Evolutionary conservation across 2,329 filamentous ascomycete genomes (phyloP), one percentile per base, ranked within the genome.

Genomic region (Arachnopeziza araneosa): DNA sequence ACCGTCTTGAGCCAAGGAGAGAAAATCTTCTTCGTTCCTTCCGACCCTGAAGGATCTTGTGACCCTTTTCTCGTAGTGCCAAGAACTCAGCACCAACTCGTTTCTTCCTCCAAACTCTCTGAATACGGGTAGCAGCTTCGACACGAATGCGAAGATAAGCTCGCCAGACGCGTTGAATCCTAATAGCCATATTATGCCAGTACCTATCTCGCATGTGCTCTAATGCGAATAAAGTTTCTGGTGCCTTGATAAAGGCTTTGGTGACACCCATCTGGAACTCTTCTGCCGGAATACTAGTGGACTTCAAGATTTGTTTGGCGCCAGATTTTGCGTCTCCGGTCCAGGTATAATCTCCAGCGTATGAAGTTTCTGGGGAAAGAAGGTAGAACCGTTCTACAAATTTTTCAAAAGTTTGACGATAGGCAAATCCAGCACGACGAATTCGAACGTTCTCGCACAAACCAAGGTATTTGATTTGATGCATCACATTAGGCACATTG

Each of bases 371-470:
- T 1, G 93, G 92, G 3, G 95, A 98, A 49, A 99, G 79, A 12
- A 98, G 81, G 76, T 96, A 98, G 79, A 98, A 99, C 50, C 95
- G 88, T 72, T 98, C 95, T 30, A 97, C 92, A 72, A 99, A 99
- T 73, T 97, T 98, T 71, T 98, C 95, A 70, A 96, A 99, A 0
- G 91, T 92, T 72, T 98, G 93, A 74, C 95, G 90, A 71, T 96
- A 98, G 1, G 95, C 95, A 70, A 99, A 99, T 61, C 95, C 95
- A 63, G 95, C 95, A 73, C 95, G 86, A 67, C 95, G 89, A 75
- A 99, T 99, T 52, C 95, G 89, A 50, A 99, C 95, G 81, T 99
- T 99, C 77, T 99, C 95, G 74, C 98, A 93, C n/a, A 99, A 80
- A 85, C 95, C 95, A 17, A 99, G 88, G 70, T 99, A 99, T 73